Base-by-base conservation (phyloP, 805 yeast genomes). In the Candida xyloterini region DNA sequence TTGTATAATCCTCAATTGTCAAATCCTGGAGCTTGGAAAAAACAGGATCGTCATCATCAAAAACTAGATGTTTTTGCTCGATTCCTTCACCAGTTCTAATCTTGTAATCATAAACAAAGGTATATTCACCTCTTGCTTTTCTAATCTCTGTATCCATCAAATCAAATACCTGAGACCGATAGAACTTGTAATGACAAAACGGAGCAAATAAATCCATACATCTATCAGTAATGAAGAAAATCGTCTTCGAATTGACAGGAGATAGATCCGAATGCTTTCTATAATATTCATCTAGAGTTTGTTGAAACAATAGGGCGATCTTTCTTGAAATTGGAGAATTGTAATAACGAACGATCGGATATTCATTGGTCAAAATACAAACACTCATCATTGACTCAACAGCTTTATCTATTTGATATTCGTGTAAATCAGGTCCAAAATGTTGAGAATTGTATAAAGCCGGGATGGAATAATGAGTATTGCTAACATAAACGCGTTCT, bases 131-230 rank as follows among this genome's bases (percentile, higher is more conserved):
- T 16, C 59, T 46, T 30, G 51, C 51, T 14, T 47, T 47, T 30
- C 52, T 51, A 32, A 60, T 50, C 10, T 48, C 42, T 13, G 51
- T 50, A 24, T 52, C 57, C 50, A 60, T 48, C 20, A 83, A 63
- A 60, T 91, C 99, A 66, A 83, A 82, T 14, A 90, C 84, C 85
- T 90, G 81, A 4, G 97, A 90, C 63, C 91, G 95, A 62, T 90
- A 93, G 16, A 83, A 77, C 62, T 90, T 87, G 58, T 88, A 96
- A 60, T 93, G 98, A 39, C 90, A 63, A 33, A 93, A 59, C 0
- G 97, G 96, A 6, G 93, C 84, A 52, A 77, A 76, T 34, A 84
- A 67, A 59, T 95, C 99, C 57, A 89, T 58, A 1, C 95, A 73
- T 46, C 99, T 72, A 61, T 93, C 99, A 2, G 85, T 69, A 14